Evolutionary conservation across 768 basidiomycete species (phyloP), one percentile per base, ranked within the genome.

Genomic region (Hypsizygus marmoreus): DNA sequence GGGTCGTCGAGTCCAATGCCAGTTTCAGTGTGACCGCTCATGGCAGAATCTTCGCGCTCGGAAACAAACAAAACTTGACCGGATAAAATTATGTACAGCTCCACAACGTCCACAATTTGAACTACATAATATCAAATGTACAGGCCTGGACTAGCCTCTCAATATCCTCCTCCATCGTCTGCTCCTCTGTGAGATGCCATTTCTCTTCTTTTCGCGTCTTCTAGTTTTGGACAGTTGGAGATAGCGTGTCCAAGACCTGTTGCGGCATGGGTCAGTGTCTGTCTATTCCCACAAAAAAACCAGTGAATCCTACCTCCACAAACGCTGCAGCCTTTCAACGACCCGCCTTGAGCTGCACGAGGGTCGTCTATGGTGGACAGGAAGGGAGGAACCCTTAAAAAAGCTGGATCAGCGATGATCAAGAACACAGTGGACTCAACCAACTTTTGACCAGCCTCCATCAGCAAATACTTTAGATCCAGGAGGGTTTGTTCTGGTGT

Each of bases 371-470:
- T 84, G 2, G 84, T 87, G 45, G 79, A 70, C 55, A 99, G 69
- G 75, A 97, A 98, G 16, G 91, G 92, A 0, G 97, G 95, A 7
- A 98, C 94, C 61, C 95, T 97, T 56, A 1, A 37, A 59, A 40
- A 34, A 58, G 43, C 38, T 25, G 55, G 36, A 38, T 45, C 17
- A 54, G 37, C 47, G 32, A 50, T 19, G 20, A 29, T 10, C 4
- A 35, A 36, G 37, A 24, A 28, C 34, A 2, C n/a, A 24, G 40
- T 35, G 12, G 8, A 32, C 43, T 11, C 24, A 16, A 77, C 82
- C 40, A 47, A 95, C 95, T 95, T 95, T 72, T 98, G 97, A 25
- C 95, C 95, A 2, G 95, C 94, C 67, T 98, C 97, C 76, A 95
- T 87, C 43, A 99, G 71, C 35, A 99, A 69, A 63, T 99, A 99